A percentile compares a stretch with the other conserved stretches of the same genome.
Evolutionary conservation across 176 grass and related monocot genomes (phyloP).

Genomic region (Poa annua): DNA sequence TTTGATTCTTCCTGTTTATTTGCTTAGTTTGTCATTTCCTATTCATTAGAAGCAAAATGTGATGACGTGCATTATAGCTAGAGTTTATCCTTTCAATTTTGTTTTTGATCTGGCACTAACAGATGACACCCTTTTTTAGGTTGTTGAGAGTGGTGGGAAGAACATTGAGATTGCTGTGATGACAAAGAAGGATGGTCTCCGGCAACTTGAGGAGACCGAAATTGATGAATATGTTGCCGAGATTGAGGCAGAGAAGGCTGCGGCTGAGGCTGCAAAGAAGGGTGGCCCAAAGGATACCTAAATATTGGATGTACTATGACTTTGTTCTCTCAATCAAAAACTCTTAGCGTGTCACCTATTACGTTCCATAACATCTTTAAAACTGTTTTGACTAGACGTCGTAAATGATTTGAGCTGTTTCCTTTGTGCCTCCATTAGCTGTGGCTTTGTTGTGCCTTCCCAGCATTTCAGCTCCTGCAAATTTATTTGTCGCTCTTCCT

Average conservation of each 20-base stretch:
- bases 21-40: not conserved
- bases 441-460: not conserved
- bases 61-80: not conserved
- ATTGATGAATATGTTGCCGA: constrained; percentile 96
- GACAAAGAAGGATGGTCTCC: constrained; percentile 69
- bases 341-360: not conserved
- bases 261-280: constrained; percentile 97
- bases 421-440: not conserved
- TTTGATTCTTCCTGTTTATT: constrained; percentile 2
- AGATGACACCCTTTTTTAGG: constrained; percentile 36
- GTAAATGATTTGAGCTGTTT: constrained; percentile 6
- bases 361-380: constrained; percentile 17
- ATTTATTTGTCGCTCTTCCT: not conserved
- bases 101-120: not conserved
- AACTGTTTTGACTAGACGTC: constrained; percentile 35
- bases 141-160: constrained; percentile 93
- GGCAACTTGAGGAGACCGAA: constrained; percentile 74
- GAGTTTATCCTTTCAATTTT: not conserved
- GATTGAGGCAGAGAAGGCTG: constrained; percentile 95
- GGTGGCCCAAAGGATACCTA: constrained; percentile 62
- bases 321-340: not conserved
- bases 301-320: constrained; percentile 9
- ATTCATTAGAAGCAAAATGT: not conserved
- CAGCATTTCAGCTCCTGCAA: not conserved
- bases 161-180: constrained; percentile 94